phyloP scores from a whole-genome alignment of 208 protist species.

The Leishmania mexicana region DNA sequence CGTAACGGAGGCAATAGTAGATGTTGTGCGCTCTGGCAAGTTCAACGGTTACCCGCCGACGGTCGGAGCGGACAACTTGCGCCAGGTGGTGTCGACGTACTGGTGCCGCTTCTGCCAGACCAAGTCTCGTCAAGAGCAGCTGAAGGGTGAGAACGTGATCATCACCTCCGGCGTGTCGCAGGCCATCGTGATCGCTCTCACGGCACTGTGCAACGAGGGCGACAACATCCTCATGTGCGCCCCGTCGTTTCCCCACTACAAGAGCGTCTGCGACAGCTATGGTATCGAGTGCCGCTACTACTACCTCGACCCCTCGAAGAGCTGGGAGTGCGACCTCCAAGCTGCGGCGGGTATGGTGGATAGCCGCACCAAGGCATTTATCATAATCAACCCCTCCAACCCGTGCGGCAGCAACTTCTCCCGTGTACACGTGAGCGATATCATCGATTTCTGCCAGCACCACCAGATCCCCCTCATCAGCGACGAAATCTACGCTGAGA shows the following conservation, averaged over 20 bases:
- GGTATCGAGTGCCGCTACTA: conserved; percentile 86
- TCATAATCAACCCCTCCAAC: conserved; percentile 97
- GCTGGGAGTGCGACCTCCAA: conserved; percentile 92
- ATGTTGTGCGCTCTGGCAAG: conserved; percentile 47
- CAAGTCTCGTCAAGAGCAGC: conserved; percentile 30
- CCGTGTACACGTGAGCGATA: conserved; percentile 74
- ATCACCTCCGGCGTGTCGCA: conserved; percentile 88
- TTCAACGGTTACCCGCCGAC: conserved; percentile 81
- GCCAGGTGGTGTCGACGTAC: conserved; percentile 62
- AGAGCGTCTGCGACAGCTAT: conserved; percentile 82
- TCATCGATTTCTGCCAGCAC: conserved; percentile 86
- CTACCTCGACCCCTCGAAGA: conserved; percentile 70
- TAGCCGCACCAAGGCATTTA: conserved; percentile 79
- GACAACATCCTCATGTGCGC: conserved; percentile 93
- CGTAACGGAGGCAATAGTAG: conserved; percentile 56
- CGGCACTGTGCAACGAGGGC: conserved; percentile 73
- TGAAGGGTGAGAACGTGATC: conserved; percentile 74
- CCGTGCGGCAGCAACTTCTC: conserved; percentile 94
- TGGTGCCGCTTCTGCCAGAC: conserved; percentile 43
- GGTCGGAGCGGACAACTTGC: conserved; percentile 51
- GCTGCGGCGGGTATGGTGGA: conserved; percentile 80
- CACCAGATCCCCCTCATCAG: conserved; percentile 90
- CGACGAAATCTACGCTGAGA: conserved; percentile 96
- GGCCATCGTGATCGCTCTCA: conserved; percentile 87
- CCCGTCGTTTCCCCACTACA: conserved; percentile 95